Evolutionary conservation across 1,284 basidiomycete genomes (phyloP), one percentile per base, ranked within the genome.

Genomic region (Microstroma glucosiphilum): DNA sequence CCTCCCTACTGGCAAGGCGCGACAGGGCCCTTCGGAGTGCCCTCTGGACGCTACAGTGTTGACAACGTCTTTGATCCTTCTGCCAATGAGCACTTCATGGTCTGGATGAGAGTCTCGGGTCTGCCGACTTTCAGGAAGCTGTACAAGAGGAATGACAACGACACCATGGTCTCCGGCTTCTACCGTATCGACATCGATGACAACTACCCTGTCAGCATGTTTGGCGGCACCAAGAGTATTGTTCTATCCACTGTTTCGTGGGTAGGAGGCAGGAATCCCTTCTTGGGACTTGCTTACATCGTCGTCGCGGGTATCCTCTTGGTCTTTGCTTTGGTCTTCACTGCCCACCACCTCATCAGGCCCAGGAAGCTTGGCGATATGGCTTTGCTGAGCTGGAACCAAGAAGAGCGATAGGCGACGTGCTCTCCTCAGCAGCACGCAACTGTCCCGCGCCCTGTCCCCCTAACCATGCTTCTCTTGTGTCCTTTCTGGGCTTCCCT

Each of bases 31-130:
- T 75, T 63, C 43, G 69, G 70, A 25, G 96, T 84, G 81, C 89
- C 90, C 0, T 79, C 89, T 67, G 85, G 85, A 13, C 21, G 26
- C 60, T 97, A 97, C 82, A 86, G 86, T 2, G 80, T 82, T 4
- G 60, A 63, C 55, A 81, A 82, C n/a, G 86, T 89, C 41, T 93
- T 91, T 12, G 83, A 96, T 76, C 83, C 97, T 40, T 82, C 83
- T 59, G 75, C 80, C 1, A 87, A 98, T 78, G 91, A 98, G 80
- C 93, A 92, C 77, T 97, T 99, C 83, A 92, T 96, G 81, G 93
- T 97, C 72, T 99, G 96, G 96, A 99, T 99, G 96, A 87, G 94
- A 65, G 94, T 92, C 1, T 91, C 96, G 0, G 94, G 93, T 23
- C 82, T 98, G 60, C 94, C 96, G 0, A 96, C 93, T 0, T 98